Evolutionary conservation across 495 filamentous ascomycete species (phyloP), one percentile per base, ranked within the genome.

Genomic region (Astrothelium subdiscretum): DNA sequence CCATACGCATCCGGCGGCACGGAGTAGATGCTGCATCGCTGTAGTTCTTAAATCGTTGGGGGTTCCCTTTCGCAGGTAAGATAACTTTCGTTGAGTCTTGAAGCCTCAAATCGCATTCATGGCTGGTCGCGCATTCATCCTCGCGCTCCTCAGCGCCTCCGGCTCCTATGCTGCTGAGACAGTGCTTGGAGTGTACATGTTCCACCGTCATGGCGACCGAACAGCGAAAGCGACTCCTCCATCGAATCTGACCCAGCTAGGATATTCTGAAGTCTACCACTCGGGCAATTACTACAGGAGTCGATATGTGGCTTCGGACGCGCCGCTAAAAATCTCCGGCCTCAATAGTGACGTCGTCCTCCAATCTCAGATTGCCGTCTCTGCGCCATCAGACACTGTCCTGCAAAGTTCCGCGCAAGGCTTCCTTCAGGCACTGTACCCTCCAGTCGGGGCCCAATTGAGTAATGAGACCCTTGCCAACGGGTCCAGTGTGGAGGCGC

Each of bases 341-440:
- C 79, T 89, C 63, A 80, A 76, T 66, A 61, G 76, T n/a, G 69
- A 83, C 40, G 61, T 80, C 22, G 83, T 87, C 67, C 79, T 81
- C 60, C 73, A 79, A 20, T 77, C 76, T 20, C 85, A 88, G 66
- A 75, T 89, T 64, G 75, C 72, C 15, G 80, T 80, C 24, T 79
- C 77, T 11, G 74, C 82, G 2, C 74, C 74, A 15, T 62, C 65
- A 57, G 70, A 74, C 58, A 69, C 63, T 52, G 74, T 76, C 6
- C 68, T 76, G 0, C 69, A 74, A 62, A 75, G 65, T 60, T 71
- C 68, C 15, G 74, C 74, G 38, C 61, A 59, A 31, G 68, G 78
- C 27, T 87, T 86, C 70, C 65, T 87, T 43, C 85, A 87, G 65
- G 83, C 78, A 32, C 74, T 87, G 4, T 87, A 87, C 58, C 85